phyloP scores from a whole-genome alignment of 805 yeast species.

The Ogataea polymorpha region DNA sequence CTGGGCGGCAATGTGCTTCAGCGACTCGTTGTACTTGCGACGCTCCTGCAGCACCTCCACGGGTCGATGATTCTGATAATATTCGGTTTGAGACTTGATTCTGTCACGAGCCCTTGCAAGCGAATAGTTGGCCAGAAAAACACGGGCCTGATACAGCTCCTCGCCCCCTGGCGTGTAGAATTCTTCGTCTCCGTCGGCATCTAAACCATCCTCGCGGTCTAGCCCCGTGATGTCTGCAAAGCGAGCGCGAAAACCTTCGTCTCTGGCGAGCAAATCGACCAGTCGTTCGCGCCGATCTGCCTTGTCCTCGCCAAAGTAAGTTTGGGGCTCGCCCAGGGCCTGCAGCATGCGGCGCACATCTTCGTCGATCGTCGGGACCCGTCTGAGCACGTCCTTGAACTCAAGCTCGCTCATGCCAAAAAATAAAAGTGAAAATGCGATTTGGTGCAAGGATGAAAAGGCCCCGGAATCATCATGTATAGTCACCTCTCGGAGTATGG shows the following conservation, averaged over 20 bases:
- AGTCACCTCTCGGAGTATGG: slow-evolving; percentile 7
- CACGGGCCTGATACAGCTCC: slow-evolving; percentile 51
- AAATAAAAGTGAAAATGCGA: neutral
- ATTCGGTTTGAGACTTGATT: slow-evolving; percentile 32
- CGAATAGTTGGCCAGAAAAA: slow-evolving; percentile 50
- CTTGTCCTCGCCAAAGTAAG: slow-evolving; percentile 55
- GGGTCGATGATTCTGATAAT: slow-evolving; percentile 31
- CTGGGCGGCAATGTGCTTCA: slow-evolving; percentile 39
- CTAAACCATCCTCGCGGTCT: slow-evolving; percentile 2
- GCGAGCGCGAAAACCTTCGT: slow-evolving; percentile 22
- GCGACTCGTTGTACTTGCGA: slow-evolving; percentile 16
- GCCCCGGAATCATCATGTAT: neutral
- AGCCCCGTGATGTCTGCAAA: slow-evolving; percentile 12
- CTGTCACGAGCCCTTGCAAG: slow-evolving; percentile 44
- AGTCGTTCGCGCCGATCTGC: slow-evolving; percentile 57
- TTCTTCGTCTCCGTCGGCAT: slow-evolving; percentile 62
- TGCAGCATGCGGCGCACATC: slow-evolving; percentile 54
- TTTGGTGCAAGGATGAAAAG: slow-evolving; percentile 11
- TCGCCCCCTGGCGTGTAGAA: slow-evolving; percentile 78
- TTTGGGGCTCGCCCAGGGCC: slow-evolving; percentile 53
- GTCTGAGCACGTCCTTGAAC: slow-evolving; percentile 14
- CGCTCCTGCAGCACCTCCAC: slow-evolving; percentile 14
- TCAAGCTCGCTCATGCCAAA: slow-evolving; percentile 1
- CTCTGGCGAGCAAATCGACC: slow-evolving; percentile 39
- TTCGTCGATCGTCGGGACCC: slow-evolving; percentile 63